Evolutionary conservation across 805 yeast species (phyloP), one percentile per base, ranked within the genome.

Genomic region (Candida andamanensis): DNA sequence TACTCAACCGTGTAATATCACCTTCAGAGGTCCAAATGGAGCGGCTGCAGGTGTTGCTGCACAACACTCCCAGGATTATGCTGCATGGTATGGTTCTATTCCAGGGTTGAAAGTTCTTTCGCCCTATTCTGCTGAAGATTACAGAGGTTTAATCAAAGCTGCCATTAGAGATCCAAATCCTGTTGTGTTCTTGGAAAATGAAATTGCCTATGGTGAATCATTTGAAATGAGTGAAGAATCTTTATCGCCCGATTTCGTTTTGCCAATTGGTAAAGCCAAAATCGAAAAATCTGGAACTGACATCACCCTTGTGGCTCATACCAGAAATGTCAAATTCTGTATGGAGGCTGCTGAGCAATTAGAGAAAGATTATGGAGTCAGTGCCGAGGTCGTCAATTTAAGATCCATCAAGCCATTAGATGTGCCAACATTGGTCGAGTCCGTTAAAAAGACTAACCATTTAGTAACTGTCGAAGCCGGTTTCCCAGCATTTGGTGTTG

Each of bases 21-120:
- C 95, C 34, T 92, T 92, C 75, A 82, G 99, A 69, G 99, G 99
- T 54, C 97, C 99, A 41, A 92, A 92, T 65, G 99, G 98, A 67
- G 96, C 98, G 30, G 96, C 98, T 49, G 97, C 97, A 30, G 97
- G 97, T 77, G 98, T 92, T 49, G 99, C 78, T 51, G 99, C 99
- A 38, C 99, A 92, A 69, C 99, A 92, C 70, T 92, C 98, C 17
- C 99, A 92, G 70, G 95, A 87, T 69, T 92, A 78, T 63, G 74
- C 95, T 35, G 87, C 96, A 33, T 92, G 98, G 98, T 92, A 92
- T 68, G 97, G 96, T 46, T 72, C 94, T 32, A 87, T 92, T 50
- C 99, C 99, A 40, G 99, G 99, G 60, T 74, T 92, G 60, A 92
- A 92, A 73, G 99, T 92, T 25, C 67, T 92, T 30, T 85, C 95